These are phyloP conservation scores for Fraxinus sp. DNA, from an alignment of 305 asterid species.

Conservation along the genomic window DNA sequence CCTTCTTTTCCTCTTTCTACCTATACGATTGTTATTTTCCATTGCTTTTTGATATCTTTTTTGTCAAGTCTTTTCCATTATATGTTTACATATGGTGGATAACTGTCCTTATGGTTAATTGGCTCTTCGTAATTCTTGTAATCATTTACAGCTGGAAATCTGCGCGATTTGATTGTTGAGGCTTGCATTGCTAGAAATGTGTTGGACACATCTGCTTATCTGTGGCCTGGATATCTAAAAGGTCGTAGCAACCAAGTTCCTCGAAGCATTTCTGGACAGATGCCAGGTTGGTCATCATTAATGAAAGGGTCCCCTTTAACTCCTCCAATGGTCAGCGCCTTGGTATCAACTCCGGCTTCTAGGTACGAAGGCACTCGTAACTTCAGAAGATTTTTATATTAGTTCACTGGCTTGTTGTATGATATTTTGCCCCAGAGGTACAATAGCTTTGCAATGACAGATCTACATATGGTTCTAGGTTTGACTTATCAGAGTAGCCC, in stretches of 20 bases:
- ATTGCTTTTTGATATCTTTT: not conserved
- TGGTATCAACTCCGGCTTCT: constrained; percentile 91
- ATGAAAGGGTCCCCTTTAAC: constrained; percentile 79
- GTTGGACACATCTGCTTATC: constrained; percentile 85
- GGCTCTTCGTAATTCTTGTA: constrained; percentile 21
- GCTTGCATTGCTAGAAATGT: constrained; percentile 93
- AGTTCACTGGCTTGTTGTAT: constrained; percentile 12
- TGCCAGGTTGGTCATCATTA: constrained; percentile 87
- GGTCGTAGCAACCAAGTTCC: constrained; percentile 80
- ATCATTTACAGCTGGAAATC: constrained; percentile 78
- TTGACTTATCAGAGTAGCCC: constrained; percentile 3
- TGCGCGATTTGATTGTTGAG: constrained; percentile 87
- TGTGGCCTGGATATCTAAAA: constrained; percentile 95
- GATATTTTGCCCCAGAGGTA: constrained; percentile 5
- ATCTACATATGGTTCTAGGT: not conserved
- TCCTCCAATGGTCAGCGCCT: constrained; percentile 64
- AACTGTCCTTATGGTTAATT: constrained; percentile 15
- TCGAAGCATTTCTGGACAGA: constrained; percentile 67
- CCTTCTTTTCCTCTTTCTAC: not conserved
- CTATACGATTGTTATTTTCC: not conserved
- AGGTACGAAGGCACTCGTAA: constrained; percentile 53
- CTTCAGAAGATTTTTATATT: constrained; percentile 14
- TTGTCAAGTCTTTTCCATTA: not conserved
- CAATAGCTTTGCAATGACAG: not conserved
- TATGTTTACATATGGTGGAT: constrained; percentile 9